Base-by-base conservation (phyloP, 148 eudicot genomes). In the Drosera capensis region DNA sequence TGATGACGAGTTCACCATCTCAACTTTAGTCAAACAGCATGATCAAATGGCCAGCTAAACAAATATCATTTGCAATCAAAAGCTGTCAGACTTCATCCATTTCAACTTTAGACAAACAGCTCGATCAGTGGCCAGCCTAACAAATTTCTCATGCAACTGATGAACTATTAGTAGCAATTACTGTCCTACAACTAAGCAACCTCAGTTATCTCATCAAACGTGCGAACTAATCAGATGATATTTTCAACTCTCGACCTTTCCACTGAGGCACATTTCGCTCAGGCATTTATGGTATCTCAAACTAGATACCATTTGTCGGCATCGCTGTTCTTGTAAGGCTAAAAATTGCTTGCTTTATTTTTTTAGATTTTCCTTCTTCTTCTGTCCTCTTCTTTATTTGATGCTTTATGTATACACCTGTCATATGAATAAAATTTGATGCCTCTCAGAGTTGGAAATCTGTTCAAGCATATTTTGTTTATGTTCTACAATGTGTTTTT, bases 171-270 rank as follows among this genome's bases (percentile, higher is more conserved):
- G 75, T 75, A 77, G 79, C 99, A 80, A 72, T 72, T 76, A 68
- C 78, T 90, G 92, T 64, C 84, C 96, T 76, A 82, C 96, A 70
- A 76, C 78, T 72, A 73, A 73, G 78, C 97, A 84, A 78, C 85
- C 62, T 71, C 88, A 50, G 87, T 82, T 68, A 67, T 71, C 63
- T 81, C 72, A 72, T 84, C 92, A 83, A 83, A 83, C 75, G 77
- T 59, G 66, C 64, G 93, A 75, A 84, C 82, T 83, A 90, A 78
- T 78, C 95, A 90, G 80, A 79, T 83, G 85, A 73, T 75, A 70
- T 69, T 63, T 67, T 56, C 86, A 74, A 67, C 96, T 74, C 46
- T 66, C 73, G 60, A 69, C 74, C 55, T 72, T 68, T 75, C 84
- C 78, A 84, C 68, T n/a, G n/a, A n/a, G n/a, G n/a, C n/a, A n/a